Base-by-base conservation (phyloP, 2,329 filamentous ascomycete genomes). In the Mariannaea elegans region DNA sequence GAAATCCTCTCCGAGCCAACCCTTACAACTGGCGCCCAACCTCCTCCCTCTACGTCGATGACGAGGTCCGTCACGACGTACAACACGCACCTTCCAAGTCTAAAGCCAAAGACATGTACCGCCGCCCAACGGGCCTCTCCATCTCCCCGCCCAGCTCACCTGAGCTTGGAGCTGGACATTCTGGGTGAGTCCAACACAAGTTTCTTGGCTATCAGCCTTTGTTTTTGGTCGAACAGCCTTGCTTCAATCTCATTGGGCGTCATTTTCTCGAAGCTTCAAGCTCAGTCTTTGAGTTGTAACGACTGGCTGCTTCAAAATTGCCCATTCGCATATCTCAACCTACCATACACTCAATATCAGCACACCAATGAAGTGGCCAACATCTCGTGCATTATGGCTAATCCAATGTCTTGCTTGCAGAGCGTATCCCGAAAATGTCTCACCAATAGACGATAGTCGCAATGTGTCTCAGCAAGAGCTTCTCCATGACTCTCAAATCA, bases 141-240 rank as follows among this genome's bases (percentile, higher is more conserved):
- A 78, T 87, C 62, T 87, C 84, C 10, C 84, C 84, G 51, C 84
- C 83, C 27, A 87, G 84, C 75, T 87, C 84, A 39, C 84, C 84
- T 21, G 84, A 87, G 56, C 67, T 76, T 9, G 68, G 72, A 44
- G 72, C 73, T 48, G 66, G 71, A 32, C 72, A 69, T 51, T 59
- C 78, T 65, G 72, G 66, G 81, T 84, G 76, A 80, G 82, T 80
- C 34, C 18, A 32, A 46, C 54, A 18, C 46, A 21, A 19, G 14
- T 56, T 62, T 63, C 59, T 66, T 65, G 65, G 41, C 59, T 62
- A 55, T 51, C 53, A 42, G 31, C 51, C 45, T 49, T 51, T 56
- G 42, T n/a, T 31, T 24, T 54, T 59, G 29, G 1, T 39, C n/a
- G 4, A n/a, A 34, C 41, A 31, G 32, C 5, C 18, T 7, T 31